Evolutionary conservation across 2,329 filamentous ascomycete genomes (phyloP).

Genomic region (Colletotrichum tanaceti): DNA sequence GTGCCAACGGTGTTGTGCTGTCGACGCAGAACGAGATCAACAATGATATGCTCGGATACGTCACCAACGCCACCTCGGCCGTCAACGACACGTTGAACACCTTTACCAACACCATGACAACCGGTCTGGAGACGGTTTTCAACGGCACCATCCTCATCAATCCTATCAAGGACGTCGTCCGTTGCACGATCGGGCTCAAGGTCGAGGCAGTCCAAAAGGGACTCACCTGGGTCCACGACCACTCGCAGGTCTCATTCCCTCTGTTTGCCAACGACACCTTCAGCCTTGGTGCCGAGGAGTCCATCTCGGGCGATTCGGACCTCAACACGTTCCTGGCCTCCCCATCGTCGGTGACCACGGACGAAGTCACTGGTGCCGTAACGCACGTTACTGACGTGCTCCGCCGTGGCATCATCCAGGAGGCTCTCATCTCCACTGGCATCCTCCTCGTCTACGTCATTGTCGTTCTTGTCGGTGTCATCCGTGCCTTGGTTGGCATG

Average conservation of each 20-base stretch:
- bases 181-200: slow-evolving; percentile 91
- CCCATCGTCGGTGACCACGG: slow-evolving; percentile 77
- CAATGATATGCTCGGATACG: slow-evolving; percentile 85
- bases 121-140: slow-evolving; percentile 80
- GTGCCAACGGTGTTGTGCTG: slow-evolving; percentile 78
- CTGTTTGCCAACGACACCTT: slow-evolving; percentile 83
- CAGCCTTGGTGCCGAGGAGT: slow-evolving; percentile 77
- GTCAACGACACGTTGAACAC: slow-evolving; percentile 87
- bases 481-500: slow-evolving; percentile 73
- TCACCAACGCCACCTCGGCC: slow-evolving; percentile 82
- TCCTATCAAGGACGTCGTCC: slow-evolving; percentile 81
- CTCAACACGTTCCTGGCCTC: slow-evolving; percentile 81
- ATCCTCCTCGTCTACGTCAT: slow-evolving; percentile 83
- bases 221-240: slow-evolving; percentile 91
- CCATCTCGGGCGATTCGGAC: slow-evolving; percentile 67
- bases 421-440: slow-evolving; percentile 81
- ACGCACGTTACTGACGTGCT: slow-evolving; percentile 75
- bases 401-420: slow-evolving; percentile 74
- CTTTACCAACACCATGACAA: slow-evolving; percentile 82
- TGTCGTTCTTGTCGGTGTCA: slow-evolving; percentile 78
- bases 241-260: slow-evolving; percentile 87
- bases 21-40: slow-evolving; percentile 84
- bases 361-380: slow-evolving; percentile 85
- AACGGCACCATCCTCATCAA: slow-evolving; percentile 83
- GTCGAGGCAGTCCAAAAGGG: slow-evolving; percentile 85